Base-by-base conservation (phyloP, 805 yeast genomes). In the Candida maesae region DNA sequence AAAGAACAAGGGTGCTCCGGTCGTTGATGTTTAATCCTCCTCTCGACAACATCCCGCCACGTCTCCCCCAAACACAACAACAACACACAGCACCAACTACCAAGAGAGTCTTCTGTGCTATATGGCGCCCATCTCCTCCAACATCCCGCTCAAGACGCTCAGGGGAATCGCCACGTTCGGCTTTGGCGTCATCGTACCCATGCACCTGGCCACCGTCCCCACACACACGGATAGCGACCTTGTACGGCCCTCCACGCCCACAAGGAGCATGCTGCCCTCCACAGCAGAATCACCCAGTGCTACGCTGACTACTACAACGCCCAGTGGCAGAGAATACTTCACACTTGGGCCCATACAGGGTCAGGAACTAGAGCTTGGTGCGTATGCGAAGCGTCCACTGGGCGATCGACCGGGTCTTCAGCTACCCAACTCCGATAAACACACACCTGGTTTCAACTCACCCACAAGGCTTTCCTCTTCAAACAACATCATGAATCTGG, bases 81-180 rank as follows among this genome's bases (percentile, higher is more conserved):
- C 24, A 21, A 21, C n/a, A n/a, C n/a, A n/a, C n/a, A n/a, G n/a
- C n/a, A n/a, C n/a, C n/a, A n/a, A n/a, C n/a, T n/a, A n/a, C n/a
- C 24, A 13, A 31, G 15, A 29, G 19, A 10, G 11, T 7, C 24
- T 15, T 21, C 24, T 21, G 24, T 8, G 10, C 24, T 8, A 21
- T 21, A 10, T 21, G n/a, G n/a, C n/a, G n/a, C n/a, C 24, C 24
- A 21, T 21, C 10, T 8, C 24, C 10, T 10, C 27, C 36, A 38
- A 16, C 15, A 14, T 21, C 9, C 13, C 27, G 10, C 16, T 23
- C 35, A 33, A 23, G 27, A 36, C 30, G 15, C 37, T 34, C 14
- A 45, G 37, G 15, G 49, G 49, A 7, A 32, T 45, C n/a, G 44
- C 40, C 32, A 45, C 44, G 11, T 45, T 45, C 19, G 49, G 49